Percentiles rank a stretch among this genome's conserved stretches.
phyloP scores from a whole-genome alignment of 768 basidiomycete species.

The Mrakia blollopis region DNA sequence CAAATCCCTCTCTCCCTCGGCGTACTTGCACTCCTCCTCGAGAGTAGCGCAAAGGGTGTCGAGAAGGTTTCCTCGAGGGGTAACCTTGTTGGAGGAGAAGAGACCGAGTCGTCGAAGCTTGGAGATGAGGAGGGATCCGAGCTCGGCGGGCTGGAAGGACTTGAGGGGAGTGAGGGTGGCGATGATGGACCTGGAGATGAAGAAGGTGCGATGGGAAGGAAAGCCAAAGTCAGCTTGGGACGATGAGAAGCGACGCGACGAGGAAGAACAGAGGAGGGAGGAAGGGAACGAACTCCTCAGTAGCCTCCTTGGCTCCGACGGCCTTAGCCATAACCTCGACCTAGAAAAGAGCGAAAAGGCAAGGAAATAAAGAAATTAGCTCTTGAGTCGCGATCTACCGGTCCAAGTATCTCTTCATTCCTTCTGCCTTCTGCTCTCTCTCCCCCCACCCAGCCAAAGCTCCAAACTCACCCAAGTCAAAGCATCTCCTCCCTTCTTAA shows the following conservation, averaged over 20 bases:
- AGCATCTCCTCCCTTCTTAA: slow-evolving; percentile 55
- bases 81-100: slow-evolving; percentile 65
- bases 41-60: slow-evolving; percentile 89
- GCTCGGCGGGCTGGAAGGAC: slow-evolving; percentile 59
- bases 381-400: not conserved
- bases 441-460: not conserved
- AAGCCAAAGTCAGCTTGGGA: not conserved
- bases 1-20: slow-evolving; percentile 82
- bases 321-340: slow-evolving; percentile 70
- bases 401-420: not conserved
- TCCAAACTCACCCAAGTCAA: slow-evolving; percentile 59
- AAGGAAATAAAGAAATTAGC: not conserved
- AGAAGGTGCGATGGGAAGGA: not conserved
- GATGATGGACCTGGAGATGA: slow-evolving; percentile 60
- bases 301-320: slow-evolving; percentile 60
- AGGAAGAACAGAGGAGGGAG: slow-evolving; percentile 16
- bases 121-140: slow-evolving; percentile 65
- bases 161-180: slow-evolving; percentile 64
- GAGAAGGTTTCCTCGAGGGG: slow-evolving; percentile 66
- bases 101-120: slow-evolving; percentile 92
- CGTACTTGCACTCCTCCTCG: slow-evolving; percentile 89
- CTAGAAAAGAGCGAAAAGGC: not conserved
- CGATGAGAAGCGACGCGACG: not conserved
- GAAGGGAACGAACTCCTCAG: slow-evolving; percentile 57
- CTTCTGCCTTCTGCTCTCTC: not conserved